phyloP scores from a whole-genome alignment of 2,329 filamentous ascomycete species.

The Colletotrichum liriopes region DNA sequence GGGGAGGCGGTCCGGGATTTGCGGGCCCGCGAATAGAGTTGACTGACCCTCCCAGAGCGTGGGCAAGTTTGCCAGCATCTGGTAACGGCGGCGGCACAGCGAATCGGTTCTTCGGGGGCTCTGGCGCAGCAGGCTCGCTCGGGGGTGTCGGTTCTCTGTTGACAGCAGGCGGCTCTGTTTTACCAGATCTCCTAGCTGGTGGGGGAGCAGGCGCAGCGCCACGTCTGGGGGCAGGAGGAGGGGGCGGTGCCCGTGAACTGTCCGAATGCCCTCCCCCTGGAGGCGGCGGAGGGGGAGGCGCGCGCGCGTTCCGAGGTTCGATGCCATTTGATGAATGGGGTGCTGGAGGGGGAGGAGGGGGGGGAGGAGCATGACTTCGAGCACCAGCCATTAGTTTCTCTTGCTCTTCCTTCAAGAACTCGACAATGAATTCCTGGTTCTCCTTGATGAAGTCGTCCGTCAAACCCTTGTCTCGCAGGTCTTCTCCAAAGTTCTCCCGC shows the following conservation, averaged over 20 bases:
- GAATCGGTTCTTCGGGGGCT: conserved; percentile 65
- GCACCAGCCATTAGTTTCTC: conserved; percentile 53
- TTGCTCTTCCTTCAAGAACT: conserved; percentile 74
- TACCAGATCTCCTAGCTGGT: conserved; percentile 72
- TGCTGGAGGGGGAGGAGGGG: conserved; percentile 48
- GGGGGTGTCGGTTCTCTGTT: conserved; percentile 70
- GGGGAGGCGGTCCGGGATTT: conserved; percentile 74
- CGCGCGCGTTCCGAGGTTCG: conserved; percentile 50
- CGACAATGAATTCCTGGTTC: conserved; percentile 78
- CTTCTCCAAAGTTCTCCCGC: conserved; percentile 77
- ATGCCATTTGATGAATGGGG: conserved; percentile 52
- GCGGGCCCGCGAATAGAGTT: conserved; percentile 47
- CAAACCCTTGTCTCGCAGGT: conserved; percentile 74
- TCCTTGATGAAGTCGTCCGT: conserved; percentile 78
- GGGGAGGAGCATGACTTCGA: conserved; percentile 42
- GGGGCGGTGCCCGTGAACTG: conserved; percentile 59
- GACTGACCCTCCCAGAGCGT: conserved; percentile 61
- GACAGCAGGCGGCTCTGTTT: conserved; percentile 59
- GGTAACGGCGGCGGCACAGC: conserved; percentile 82
- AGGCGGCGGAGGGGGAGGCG: conserved; percentile 56
- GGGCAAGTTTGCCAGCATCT: conserved; percentile 90
- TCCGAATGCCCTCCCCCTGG: conserved; percentile 44
- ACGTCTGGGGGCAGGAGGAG: conserved; percentile 53
- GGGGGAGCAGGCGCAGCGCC: conserved; percentile 69
- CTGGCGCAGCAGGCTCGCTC: conserved; percentile 78